phyloP scores from a whole-genome alignment of 768 basidiomycete species.

The Mycena capillaripes region DNA sequence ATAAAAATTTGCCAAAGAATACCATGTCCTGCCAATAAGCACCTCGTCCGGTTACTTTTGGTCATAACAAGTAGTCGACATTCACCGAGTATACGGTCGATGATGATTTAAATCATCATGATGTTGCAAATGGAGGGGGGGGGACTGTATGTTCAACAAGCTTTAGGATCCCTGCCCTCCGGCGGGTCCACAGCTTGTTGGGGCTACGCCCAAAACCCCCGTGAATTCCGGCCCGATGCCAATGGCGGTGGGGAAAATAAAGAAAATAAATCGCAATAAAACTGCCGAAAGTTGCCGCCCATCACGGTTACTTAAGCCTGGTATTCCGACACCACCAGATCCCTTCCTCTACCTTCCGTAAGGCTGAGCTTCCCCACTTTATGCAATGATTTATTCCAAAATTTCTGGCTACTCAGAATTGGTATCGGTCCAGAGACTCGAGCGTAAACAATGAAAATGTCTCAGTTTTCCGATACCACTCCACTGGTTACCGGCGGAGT shows the following conservation, averaged over 20 bases:
- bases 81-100: too few species aligned
- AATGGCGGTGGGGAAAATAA: slow-evolving; percentile 5
- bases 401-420: neutral
- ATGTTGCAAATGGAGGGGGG: too few species aligned
- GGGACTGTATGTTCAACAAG: too few species aligned
- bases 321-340: neutral
- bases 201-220: too few species aligned
- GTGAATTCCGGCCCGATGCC: neutral
- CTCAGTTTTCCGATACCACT: neutral
- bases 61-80: too few species aligned
- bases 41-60: too few species aligned
- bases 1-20: too few species aligned
- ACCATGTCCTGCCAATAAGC: too few species aligned
- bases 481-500: too few species aligned
- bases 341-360: neutral
- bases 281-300: neutral
- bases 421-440: neutral
- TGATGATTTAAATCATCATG: too few species aligned
- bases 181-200: too few species aligned
- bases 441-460: slow-evolving; percentile 62
- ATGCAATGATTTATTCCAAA: neutral
- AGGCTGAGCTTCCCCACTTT: neutral
- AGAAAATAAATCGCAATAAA: slow-evolving; percentile 9
- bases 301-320: neutral
- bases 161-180: too few species aligned